Base-by-base conservation (phyloP, 768 basidiomycete genomes). In the Leccinum variicolor region DNA sequence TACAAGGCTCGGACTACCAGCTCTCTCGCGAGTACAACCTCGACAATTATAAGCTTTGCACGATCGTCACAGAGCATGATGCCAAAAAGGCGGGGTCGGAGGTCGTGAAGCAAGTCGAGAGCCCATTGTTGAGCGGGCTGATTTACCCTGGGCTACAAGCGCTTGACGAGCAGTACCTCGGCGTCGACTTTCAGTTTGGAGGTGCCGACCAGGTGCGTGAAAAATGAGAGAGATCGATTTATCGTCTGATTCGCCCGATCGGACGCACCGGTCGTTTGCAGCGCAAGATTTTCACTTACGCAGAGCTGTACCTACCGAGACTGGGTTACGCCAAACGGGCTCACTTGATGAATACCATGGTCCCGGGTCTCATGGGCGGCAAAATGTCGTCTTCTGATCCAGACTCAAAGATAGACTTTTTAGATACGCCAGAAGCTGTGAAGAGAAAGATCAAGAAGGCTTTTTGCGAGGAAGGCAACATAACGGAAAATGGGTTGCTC, bases 321-420 rank as follows among this genome's bases (percentile, higher is more conserved):
- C 81, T 98, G 31, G 97, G 96, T 34, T 98, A 98, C 77, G 75
- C 78, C 53, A 98, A 97, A 74, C 92, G 96, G 33, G 91, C 95
- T 0, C 97, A 99, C 72, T 80, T 99, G 47, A 99, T 99, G 97
- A 99, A 98, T 75, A 78, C 84, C 33, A 98, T 98, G 95, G 93
- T 98, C 0, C 94, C 95, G 29, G 94, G 95, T 46, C 81, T 97
- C 33, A 86, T 87, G 45, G 95, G 95, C 31, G 92, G 93, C 17
- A 99, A 99, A 71, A 98, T 99, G 97, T 97, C 94, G 15, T 89
- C 94, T 1, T 98, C 96, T 1, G 96, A 98, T 65, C 94, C 94
- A 29, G 92, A 97, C 71, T 94, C 91, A 61, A 99, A 99, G 75
- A 96, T 98, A 71, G 97, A 99, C 76, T 92, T 98, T 74, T 85